Base-by-base conservation (phyloP, 139 green algal species). In the Dunaliella primolecta region DNA sequence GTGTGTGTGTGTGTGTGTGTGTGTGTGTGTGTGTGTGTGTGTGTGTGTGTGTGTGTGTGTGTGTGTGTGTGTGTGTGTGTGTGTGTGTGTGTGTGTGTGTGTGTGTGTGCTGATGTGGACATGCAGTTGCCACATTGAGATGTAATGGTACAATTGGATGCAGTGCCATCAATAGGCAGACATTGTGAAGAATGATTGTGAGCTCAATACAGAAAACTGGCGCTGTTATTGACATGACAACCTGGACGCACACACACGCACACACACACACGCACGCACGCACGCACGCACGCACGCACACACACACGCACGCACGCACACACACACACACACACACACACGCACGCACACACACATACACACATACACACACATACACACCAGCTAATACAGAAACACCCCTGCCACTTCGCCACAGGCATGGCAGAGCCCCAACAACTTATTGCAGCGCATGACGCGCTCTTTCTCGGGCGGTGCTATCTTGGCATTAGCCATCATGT, bases 401-500 rank as follows among this genome's bases (percentile, higher is more conserved):
- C 46, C 46, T 64, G 46, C 7, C 46, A 64, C 46, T 7, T 64
- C n/a, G n/a, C n/a, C n/a, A 11, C 83, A 81, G 72, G n/a, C 1
- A 27, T 86, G 35, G 27, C 36, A 35, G 38, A 46, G 35, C 32
- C 36, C 30, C 30, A 29, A 32, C 27, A 24, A 15, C 36, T 35
- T 38, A 24, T 2, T 38, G 36, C n/a, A 36, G 11, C 36, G 15
- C 1, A 31, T 78, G 33, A 35, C 84, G 33, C 64, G 86, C 24
- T 70, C 81, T 23, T 87, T 89, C n/a, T 76, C 82, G 3, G 86
- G 35, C 2, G 86, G 86, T 75, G 78, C 86, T 37, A 86, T 89
- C 38, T 33, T 89, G 27, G 57, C 86, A 0, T 82, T 89, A 0
- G 86, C 86, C 2, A 84, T 93, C 7, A 86, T 95, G 36, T 91